Conservation (phyloP, 768 basidiomycete species). For the Hygrophorus pudorinus region DNA sequence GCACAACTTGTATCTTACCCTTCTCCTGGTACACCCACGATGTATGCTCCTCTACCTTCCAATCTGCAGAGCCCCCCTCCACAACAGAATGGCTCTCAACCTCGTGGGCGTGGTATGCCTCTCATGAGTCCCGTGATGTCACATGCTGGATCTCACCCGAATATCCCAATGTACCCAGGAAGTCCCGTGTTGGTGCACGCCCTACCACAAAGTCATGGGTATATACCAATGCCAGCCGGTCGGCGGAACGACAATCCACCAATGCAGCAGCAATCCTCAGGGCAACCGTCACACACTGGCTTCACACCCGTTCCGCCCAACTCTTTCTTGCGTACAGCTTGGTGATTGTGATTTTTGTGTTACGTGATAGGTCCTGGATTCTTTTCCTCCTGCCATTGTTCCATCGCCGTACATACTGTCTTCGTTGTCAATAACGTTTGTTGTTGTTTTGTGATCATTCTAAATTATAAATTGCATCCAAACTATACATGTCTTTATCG, state of each 20-base stretch:
- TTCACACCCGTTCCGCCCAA: slow-evolving; percentile 32
- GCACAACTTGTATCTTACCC: slow-evolving; percentile 58
- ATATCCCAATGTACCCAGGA: slow-evolving; percentile 45
- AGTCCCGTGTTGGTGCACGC: slow-evolving; percentile 69
- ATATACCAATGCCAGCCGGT: slow-evolving; percentile 36
- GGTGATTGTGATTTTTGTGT: slow-evolving; percentile 28
- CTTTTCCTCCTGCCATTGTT: slow-evolving; percentile 17
- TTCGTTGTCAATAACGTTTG: slow-evolving; percentile 10
- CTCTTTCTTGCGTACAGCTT: slow-evolving; percentile 36
- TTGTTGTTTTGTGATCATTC: background rate
- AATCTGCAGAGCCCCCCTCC: slow-evolving; percentile 30
- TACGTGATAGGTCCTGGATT: slow-evolving; percentile 14
- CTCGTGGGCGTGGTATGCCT: slow-evolving; percentile 40
- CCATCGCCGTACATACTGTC: slow-evolving; percentile 25
- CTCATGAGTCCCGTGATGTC: slow-evolving; percentile 70
- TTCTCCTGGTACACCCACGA: slow-evolving; percentile 35
- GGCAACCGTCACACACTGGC: slow-evolving; percentile 23
- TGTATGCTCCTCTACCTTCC: slow-evolving; percentile 38
- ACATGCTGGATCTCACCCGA: slow-evolving; percentile 34
- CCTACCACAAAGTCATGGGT: slow-evolving; percentile 32
- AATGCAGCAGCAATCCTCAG: slow-evolving; percentile 25
- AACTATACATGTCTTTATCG: slow-evolving; percentile 11
- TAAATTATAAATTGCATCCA: slow-evolving; percentile 8
- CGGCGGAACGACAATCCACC: slow-evolving; percentile 40
- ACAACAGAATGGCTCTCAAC: slow-evolving; percentile 26